These are phyloP conservation scores for Colletotrichum eleusines DNA, from an alignment of 2,329 filamentous ascomycete genomes.

Conservation along the genomic window DNA sequence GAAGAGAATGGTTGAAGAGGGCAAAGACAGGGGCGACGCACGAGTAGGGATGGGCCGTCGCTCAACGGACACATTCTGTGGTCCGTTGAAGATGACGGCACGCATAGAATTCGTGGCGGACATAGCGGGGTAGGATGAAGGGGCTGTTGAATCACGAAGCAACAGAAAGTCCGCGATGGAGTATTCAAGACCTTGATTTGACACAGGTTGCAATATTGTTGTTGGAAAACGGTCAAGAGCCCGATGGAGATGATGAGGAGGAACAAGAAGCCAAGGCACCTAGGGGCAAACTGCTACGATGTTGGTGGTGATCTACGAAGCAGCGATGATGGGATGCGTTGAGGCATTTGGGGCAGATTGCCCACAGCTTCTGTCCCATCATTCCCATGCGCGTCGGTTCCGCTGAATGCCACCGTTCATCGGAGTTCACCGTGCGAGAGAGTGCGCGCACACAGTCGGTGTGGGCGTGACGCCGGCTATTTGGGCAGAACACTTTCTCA, in stretches of 20 bases:
- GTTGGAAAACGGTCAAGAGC: neutral
- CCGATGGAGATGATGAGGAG: neutral
- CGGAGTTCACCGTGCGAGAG: conserved; percentile 21
- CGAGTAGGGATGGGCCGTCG: conserved; percentile 81
- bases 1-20: neutral
- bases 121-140: conserved; percentile 26
- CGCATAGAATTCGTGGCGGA: conserved; percentile 73
- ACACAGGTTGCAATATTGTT: neutral
- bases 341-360: neutral
- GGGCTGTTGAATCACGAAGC: neutral
- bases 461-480: neutral
- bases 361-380: neutral
- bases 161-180: neutral
- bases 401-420: conserved; percentile 18
- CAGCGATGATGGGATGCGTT: neutral
- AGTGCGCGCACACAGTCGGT: conserved; percentile 6
- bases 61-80: conserved; percentile 80
- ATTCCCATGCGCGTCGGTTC: conserved; percentile 12
- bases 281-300: neutral
- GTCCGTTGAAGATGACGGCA: conserved; percentile 88
- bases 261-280: conserved; percentile 4
- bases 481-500: neutral
- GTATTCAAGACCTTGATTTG: neutral
- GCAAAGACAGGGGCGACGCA: conserved; percentile 45
- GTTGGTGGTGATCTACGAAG: conserved; percentile 1